Evolutionary conservation across 2,329 filamentous ascomycete species (phyloP), one percentile per base, ranked within the genome.

Genomic region (Diaporthe australafricana): DNA sequence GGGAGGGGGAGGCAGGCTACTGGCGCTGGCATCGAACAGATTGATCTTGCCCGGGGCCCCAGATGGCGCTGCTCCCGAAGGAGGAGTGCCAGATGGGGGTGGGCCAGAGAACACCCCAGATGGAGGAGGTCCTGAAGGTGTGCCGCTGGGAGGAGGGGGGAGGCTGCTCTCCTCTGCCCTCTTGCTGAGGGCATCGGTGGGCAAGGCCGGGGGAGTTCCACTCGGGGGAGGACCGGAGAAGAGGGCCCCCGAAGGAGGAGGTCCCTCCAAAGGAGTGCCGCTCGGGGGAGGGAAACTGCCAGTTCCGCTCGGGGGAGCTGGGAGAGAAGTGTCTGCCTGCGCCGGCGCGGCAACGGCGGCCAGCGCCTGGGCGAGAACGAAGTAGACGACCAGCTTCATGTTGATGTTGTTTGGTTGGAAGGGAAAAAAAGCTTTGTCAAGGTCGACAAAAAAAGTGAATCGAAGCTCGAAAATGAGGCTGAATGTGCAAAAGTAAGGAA

Each of bases 331-430:
- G 25, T 40, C 35, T 40, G 48, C 65, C 20, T 48, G 65, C 65
- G 65, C 65, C 20, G 65, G 65, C 65, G 48, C 48, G 47, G 65
- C 65, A 35, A 53, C 48, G 65, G 48, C 65, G 65, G 65, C 65
- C 65, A 68, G 65, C 50, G 65, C 65, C 50, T 55, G 48, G 47
- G 50, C 38, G n/a, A 68, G 65, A 45, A 68, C 25, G 32, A 68
- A 40, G 52, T 40, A 40, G 22, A 45, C 65, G 25, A 45, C 38
- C 50, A 68, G 48, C 65, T 68, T 68, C 65, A 68, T 68, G 32
- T 45, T 68, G 48, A 45, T 55, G 27, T 4, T 62, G 22, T 62
- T 47, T n/a, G n/a, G 48, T n/a, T 42, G 63, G 38, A 27, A 12
- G 40, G 17, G 42, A 42, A 60, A 67, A 68, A 5, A 35, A 50